Evolutionary conservation across 1,284 basidiomycete species (phyloP), one percentile per base, ranked within the genome.

Genomic region (Termitomyces sp.): DNA sequence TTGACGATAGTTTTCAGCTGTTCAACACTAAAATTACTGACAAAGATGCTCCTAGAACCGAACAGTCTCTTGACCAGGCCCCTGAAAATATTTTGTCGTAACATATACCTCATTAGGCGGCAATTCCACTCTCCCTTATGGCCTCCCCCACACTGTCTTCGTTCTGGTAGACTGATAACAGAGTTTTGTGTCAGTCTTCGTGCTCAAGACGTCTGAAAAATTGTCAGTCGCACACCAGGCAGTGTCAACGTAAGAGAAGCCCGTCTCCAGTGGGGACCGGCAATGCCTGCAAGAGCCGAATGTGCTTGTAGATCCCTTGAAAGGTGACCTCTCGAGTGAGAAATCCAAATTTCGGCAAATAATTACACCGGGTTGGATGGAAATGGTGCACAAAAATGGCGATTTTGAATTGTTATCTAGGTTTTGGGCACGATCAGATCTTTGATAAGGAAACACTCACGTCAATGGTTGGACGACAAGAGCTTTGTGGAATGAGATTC

Each of bases 11-110:
- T 71, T 64, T 86, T 72, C 5, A 92, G 75, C 33, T 90, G 73
- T 1, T 77, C 67, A 13, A 88, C 66, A 13, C 65, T 70, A 67
- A 88, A 90, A 73, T 91, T 92, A 69, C 86, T 88, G 49, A 91
- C 86, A 15, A 88, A 88, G 59, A 90, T 89, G 62, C 83, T 87
- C 77, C 84, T 88, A 44, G 10, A 9, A n/a, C n/a, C 64, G 56
- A 10, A 73, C 49, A 4, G 68, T 71, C 38, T 74, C 66, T 43
- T 69, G 72, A 3, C 77, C 70, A 48, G 75, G 73, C 12, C 74
- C 77, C 24, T 66, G 67, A 5, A 70, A 59, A 54, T 76, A 82
- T 66, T 86, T 86, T 48, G 84, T 83, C 9, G 86, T 86, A 42
- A 83, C 68, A 58, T 70, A 84, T 19, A 83, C 44, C 4, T 80